Base-by-base conservation (phyloP, 352 stramenopile species). In the Paralagenidium karlingii region DNA sequence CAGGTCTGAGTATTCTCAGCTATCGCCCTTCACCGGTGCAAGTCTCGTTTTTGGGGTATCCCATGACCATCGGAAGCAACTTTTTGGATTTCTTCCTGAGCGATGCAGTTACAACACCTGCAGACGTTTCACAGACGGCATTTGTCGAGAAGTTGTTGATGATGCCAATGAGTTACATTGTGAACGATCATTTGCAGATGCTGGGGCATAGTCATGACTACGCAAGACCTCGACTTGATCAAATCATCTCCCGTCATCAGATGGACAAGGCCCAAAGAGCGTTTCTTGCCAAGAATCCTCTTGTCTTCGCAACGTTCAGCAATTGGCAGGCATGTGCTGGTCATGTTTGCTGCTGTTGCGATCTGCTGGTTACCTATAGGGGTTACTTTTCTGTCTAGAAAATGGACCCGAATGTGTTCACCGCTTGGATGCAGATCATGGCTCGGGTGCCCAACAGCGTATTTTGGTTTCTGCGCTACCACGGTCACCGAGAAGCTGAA, bases 231-330 rank as follows among this genome's bases (percentile, higher is more conserved):
- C 8, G 7, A 2, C 40, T 53, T 24, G n/a, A 20, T 29, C 36
- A 53, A 21, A 21, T 47, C 44, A 21, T 34, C 58, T 4, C 45
- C 53, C 5, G 38, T 53, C 3, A 25, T 34, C n/a, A n/a, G n/a
- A n/a, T n/a, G n/a, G n/a, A n/a, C 18, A 20, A 5, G 44, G 8
- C 4, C 32, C 51, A 25, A 21, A 11, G 27, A 38, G 27, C 40
- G 25, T n/a, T n/a, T n/a, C n/a, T n/a, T n/a, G n/a, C 48, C 12
- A 19, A 7, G 21, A 13, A 11, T 5, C 15, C 41, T 1, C 75
- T 92, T 22, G 58, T 85, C 0, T 89, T 93, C 34, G 76, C 74
- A 12, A 82, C 71, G 11, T 86, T 93, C 46, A 89, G 74, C 56
- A 88, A 90, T 45, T 89, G 71, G 64, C 76, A 88, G 58, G 61